Base-by-base conservation (phyloP, 2,329 filamentous ascomycete genomes). In the Ustulina deusta region DNA sequence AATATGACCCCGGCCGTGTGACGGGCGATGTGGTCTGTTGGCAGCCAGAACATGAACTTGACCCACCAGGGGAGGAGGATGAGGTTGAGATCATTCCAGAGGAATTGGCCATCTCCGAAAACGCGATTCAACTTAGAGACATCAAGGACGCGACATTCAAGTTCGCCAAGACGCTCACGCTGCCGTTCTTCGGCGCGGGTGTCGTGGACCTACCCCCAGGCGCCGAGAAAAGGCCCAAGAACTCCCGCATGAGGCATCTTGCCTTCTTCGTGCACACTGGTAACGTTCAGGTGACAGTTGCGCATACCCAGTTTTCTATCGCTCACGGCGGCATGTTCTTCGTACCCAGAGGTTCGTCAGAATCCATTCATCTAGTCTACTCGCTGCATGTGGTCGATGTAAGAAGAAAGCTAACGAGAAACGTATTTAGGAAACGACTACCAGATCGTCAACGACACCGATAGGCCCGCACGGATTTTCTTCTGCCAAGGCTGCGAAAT, bases 201-300 rank as follows among this genome's bases (percentile, higher is more conserved):
- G 87, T 98, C 60, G 92, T 99, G 42, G 95, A 98, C 75, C 83
- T 99, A 58, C 93, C 93, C 6, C 90, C 93, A 0, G 91, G 91
- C 1, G 89, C 92, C 36, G 89, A 92, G 77, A 99, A 99, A 84
- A 89, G 90, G 73, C 88, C 91, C 56, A 98, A 98, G 85, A 98
- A 97, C 80, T 92, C 92, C 40, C 87, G 95, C 70, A 94, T 92
- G 82, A 98, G 97, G 93, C 94, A 97, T 77, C 96, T 99, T 91
- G 90, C 92, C 0, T 98, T 98, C 79, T 97, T 97, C 74, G 91
- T 99, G 34, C 91, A 93, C 73, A 87, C 88, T 51, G 96, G 96
- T 25, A 90, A 91, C 71, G 93, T 97, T 22, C 85, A 89, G 71
- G 94, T 97, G 22, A 91, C 89, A 32, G 87, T 97, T 55, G 89